A percentile compares a stretch with the other conserved stretches of the same genome.
These are phyloP conservation scores for Lichina pygmaea DNA, from an alignment of 495 filamentous ascomycete genomes.

Conservation along the genomic window DNA sequence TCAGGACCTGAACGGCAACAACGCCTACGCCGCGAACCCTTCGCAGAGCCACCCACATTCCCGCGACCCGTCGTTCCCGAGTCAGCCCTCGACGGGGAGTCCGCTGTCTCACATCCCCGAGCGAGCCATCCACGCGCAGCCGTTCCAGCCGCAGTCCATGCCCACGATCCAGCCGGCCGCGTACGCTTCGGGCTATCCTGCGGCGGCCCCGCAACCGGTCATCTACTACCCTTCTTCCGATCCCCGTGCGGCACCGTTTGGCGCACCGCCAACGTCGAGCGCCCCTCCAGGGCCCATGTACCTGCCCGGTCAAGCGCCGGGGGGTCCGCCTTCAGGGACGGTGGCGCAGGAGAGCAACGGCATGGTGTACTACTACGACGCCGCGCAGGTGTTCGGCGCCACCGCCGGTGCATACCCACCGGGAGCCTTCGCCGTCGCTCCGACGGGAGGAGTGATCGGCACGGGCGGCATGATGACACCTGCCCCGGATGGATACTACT, in stretches of 20 bases:
- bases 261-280: constrained; percentile 3
- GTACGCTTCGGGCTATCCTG: not conserved
- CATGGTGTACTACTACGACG: constrained; percentile 84
- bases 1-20: constrained; percentile 27
- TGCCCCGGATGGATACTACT: constrained; percentile 41
- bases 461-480: constrained; percentile 69
- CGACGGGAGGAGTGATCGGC: constrained; percentile 28
- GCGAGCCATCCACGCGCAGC: constrained; percentile 70
- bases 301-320: constrained; percentile 21
- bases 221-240: constrained; percentile 1
- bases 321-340: constrained; percentile 21
- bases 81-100: constrained; percentile 53
- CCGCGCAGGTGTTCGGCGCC: constrained; percentile 32
- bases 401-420: constrained; percentile 21
- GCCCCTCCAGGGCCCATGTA: constrained; percentile 23
- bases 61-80: constrained; percentile 46
- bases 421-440: constrained; percentile 18
- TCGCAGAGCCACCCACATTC: constrained; percentile 24
- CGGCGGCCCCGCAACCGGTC: not conserved
- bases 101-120: constrained; percentile 88
- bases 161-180: constrained; percentile 4
- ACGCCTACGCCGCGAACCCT: constrained; percentile 23
- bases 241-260: not conserved
- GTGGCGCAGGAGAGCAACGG: constrained; percentile 83
- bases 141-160: constrained; percentile 70